Conservation (phyloP, 768 basidiomycete genomes). For the Suillus discolor region DNA sequence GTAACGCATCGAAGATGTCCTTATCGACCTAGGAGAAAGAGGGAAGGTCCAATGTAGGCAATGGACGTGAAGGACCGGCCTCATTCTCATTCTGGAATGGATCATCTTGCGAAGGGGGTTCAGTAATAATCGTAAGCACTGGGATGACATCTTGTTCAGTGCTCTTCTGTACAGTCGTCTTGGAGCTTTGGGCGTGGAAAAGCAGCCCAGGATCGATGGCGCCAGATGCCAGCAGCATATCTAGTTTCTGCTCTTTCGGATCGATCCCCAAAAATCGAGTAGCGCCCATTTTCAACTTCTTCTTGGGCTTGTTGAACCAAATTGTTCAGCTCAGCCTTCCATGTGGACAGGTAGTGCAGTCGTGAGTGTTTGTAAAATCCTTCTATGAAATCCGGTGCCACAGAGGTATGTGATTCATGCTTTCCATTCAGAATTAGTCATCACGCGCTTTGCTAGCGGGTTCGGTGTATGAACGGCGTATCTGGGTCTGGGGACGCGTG, state of each 20-base stretch:
- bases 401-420: constrained; percentile 88
- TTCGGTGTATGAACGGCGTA: constrained; percentile 77
- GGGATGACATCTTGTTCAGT: constrained; percentile 6
- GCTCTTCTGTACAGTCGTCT: background rate
- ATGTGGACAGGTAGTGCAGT: constrained; percentile 88
- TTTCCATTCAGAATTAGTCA: constrained; percentile 87
- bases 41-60: constrained; percentile 48
- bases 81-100: constrained; percentile 10
- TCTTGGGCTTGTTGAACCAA: constrained; percentile 83
- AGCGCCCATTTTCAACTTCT: constrained; percentile 62
- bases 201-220: constrained; percentile 49
- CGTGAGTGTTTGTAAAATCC: constrained; percentile 85
- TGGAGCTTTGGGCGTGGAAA: constrained; percentile 43
- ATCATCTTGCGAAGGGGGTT: constrained; percentile 38
- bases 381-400: constrained; percentile 84
- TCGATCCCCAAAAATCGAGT: constrained; percentile 73
- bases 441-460: constrained; percentile 70
- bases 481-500: constrained; percentile 52
- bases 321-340: constrained; percentile 87
- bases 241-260: constrained; percentile 85
- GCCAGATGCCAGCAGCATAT: constrained; percentile 43
- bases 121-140: constrained; percentile 26
- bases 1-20: constrained; percentile 70
- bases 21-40: constrained; percentile 77
- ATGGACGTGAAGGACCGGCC: constrained; percentile 13